Evolutionary conservation across 306 rosid genomes (phyloP).

Genomic region (Argentina anserina): DNA sequence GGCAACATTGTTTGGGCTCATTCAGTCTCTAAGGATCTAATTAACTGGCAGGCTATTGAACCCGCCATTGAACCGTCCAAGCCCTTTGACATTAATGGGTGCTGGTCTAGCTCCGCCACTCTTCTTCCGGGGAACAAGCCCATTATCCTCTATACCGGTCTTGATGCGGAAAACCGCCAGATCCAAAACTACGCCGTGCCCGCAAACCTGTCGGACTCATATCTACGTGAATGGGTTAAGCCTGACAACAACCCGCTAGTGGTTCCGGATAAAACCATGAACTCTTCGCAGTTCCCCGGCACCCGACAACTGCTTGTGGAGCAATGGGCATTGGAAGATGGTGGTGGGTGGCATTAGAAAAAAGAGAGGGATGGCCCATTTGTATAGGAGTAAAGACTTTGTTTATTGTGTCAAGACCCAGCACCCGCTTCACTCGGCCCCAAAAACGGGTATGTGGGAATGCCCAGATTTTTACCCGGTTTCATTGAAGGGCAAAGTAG

Average conservation of each 20-base stretch:
- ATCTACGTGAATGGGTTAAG: slow-evolving; percentile 57
- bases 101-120: slow-evolving; percentile 92
- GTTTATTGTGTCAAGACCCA: slow-evolving; percentile 48
- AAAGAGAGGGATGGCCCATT: slow-evolving; percentile 51
- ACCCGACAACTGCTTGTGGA: slow-evolving; percentile 71
- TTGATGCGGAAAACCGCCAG: slow-evolving; percentile 41
- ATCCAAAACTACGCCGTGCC: slow-evolving; percentile 77
- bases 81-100: slow-evolving; percentile 69
- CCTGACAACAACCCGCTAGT: slow-evolving; percentile 58
- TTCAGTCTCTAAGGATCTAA: slow-evolving; percentile 65
- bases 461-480: slow-evolving; percentile 88
- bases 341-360: slow-evolving; percentile 49
- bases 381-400: slow-evolving; percentile 63
- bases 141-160: slow-evolving; percentile 63
- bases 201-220: slow-evolving; percentile 49
- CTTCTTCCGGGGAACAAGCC: slow-evolving; percentile 63
- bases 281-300: slow-evolving; percentile 57
- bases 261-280: slow-evolving; percentile 22
- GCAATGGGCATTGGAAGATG: slow-evolving; percentile 61
- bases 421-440: slow-evolving; percentile 63
- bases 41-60: slow-evolving; percentile 65
- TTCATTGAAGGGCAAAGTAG: slow-evolving; percentile 17
- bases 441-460: slow-evolving; percentile 76
- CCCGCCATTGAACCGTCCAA: slow-evolving; percentile 61
- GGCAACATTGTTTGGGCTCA: slow-evolving; percentile 97